Evolutionary conservation across 805 yeast genomes (phyloP).

Genomic region (Kazachstania psychrophila): DNA sequence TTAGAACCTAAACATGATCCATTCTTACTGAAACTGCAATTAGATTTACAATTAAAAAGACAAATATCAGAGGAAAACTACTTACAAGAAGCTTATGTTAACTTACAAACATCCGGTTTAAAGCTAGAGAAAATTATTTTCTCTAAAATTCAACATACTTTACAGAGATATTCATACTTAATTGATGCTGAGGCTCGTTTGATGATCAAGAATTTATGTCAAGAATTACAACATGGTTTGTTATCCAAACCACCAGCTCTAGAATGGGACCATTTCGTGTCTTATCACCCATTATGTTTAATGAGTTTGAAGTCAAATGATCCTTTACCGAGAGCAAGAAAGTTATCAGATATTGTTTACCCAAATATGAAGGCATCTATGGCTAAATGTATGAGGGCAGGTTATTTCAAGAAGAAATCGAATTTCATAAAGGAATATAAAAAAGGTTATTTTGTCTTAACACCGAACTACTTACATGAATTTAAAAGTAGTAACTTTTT

Average conservation of each 20-base stretch:
- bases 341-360: slow-evolving; percentile 42
- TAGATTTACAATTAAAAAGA: slow-evolving; percentile 56
- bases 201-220: slow-evolving; percentile 44
- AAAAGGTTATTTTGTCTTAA: slow-evolving; percentile 56
- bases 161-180: slow-evolving; percentile 42
- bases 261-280: slow-evolving; percentile 65
- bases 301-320: slow-evolving; percentile 32
- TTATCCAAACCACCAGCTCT: slow-evolving; percentile 47
- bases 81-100: slow-evolving; percentile 54
- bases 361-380: slow-evolving; percentile 45
- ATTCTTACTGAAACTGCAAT: slow-evolving; percentile 47
- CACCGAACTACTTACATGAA: slow-evolving; percentile 60
- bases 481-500: slow-evolving; percentile 38
- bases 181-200: slow-evolving; percentile 46
- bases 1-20: slow-evolving; percentile 47
- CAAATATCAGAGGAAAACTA: slow-evolving; percentile 56
- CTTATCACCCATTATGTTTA: slow-evolving; percentile 35
- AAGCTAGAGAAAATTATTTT: slow-evolving; percentile 57
- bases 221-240: slow-evolving; percentile 36
- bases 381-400: slow-evolving; percentile 49
- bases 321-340: slow-evolving; percentile 36
- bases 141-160: slow-evolving; percentile 49
- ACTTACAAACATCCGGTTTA: slow-evolving; percentile 56
- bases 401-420: slow-evolving; percentile 50
- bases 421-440: slow-evolving; percentile 55